A percentile compares a stretch with the other conserved stretches of the same genome.
Evolutionary conservation across 1,284 basidiomycete species (phyloP).

Genomic region (Athelia psychrophila): DNA sequence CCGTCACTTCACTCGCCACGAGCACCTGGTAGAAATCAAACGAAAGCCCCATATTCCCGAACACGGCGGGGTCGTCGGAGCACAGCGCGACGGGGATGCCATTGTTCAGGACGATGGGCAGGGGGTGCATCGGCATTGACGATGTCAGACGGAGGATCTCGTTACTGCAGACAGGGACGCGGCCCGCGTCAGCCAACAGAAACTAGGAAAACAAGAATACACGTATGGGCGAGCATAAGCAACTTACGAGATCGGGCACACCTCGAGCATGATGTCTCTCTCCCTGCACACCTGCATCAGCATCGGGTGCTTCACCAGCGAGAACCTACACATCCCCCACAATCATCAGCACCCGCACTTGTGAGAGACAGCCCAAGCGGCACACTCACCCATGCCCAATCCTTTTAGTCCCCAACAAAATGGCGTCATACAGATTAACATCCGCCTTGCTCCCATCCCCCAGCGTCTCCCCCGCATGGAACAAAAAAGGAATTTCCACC

Average conservation of each 20-base stretch:
- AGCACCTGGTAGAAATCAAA: constrained; percentile 74
- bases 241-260: constrained; percentile 70
- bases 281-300: constrained; percentile 66
- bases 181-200: too few species aligned
- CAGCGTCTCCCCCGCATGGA: constrained; percentile 79
- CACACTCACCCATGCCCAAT: constrained; percentile 70
- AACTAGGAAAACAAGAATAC: too few species aligned
- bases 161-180: too few species aligned
- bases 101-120: constrained; percentile 64
- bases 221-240: too few species aligned
- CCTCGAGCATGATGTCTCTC: constrained; percentile 62
- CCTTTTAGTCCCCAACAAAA: constrained; percentile 72
- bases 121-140: constrained; percentile 73
- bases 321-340: constrained; percentile 55
- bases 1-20: constrained; percentile 62
- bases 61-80: constrained; percentile 75
- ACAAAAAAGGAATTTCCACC: constrained; percentile 72
- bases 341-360: too few species aligned
- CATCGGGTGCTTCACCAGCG: constrained; percentile 70
- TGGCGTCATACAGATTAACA: constrained; percentile 75
- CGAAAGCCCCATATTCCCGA: constrained; percentile 73
- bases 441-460: constrained; percentile 72
- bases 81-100: constrained; percentile 67
- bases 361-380: too few species aligned
- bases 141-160: constrained; percentile 68